Base-by-base conservation (phyloP, 352 stramenopile species). In the Phytophthora citrophthora region DNA sequence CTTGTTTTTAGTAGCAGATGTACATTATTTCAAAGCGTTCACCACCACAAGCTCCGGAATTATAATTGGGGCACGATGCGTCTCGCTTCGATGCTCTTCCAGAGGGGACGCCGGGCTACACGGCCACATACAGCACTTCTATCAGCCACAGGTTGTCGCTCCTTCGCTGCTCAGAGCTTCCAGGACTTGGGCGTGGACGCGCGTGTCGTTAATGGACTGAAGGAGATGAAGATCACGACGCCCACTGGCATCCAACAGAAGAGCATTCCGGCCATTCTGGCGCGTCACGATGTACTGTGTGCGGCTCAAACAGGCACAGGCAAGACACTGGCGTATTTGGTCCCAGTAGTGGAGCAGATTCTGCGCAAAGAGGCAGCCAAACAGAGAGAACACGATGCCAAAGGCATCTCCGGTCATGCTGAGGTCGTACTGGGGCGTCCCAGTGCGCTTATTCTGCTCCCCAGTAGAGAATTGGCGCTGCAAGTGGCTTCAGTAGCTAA, bases 401-500 rank as follows among this genome's bases (percentile, higher is more conserved):
- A 67, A 20, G 18, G 31, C 9, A 13, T 31, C 2, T 13, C 11
- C 1, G 43, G 26, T 4, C 58, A 40, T 4, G 5, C 45, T 3
- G 47, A 70, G 18, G 55, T 75, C 2, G 48, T 79, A 2, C 26
- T 72, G 9, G 59, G 66, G 7, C 75, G 83, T 11, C 83, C 83
- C 6, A 70, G 78, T n/a, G 81, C 72, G 8, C 62, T 91, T 4
- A 60, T 91, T 2, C 51, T 90, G 45, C 68, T 89, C 46, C 84
- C 84, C 2, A 93, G 84, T 65, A 77, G 84, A 7, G 85, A 94
- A 63, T 51, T 92, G 6, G 83, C 82, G 10, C 52, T 86, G 39
- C 85, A 94, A 50, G 82, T 94, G 26, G 78, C 70, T 20, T 71
- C 79, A 5, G 83, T 94, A 11, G 83, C 85, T 26, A 90, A 91